Percentiles rank a stretch among this genome's conserved stretches.
Evolutionary conservation across 331 rosid species (phyloP).

Genomic region (Pyracantha coccinea): DNA sequence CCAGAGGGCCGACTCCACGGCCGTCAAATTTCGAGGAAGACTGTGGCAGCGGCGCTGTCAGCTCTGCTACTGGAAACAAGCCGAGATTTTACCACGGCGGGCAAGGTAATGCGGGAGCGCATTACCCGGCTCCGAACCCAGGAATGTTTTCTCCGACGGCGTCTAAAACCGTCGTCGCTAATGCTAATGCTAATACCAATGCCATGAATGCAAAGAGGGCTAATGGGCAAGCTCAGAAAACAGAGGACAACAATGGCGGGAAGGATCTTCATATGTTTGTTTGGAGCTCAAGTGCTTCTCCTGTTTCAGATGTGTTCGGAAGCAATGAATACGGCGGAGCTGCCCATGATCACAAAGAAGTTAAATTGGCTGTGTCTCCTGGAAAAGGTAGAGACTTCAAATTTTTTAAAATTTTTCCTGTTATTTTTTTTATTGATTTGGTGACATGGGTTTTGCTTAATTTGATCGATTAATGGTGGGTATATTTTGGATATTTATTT

Average conservation of each 20-base stretch:
- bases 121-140: conserved; percentile 74
- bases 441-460: not conserved
- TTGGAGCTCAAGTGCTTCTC: conserved; percentile 83
- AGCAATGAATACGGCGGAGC: conserved; percentile 45
- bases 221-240: conserved; percentile 34
- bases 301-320: conserved; percentile 75
- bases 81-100: conserved; percentile 37
- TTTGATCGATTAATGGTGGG: too few relatives aligned
- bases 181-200: conserved; percentile 5
- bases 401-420: fast-evolving
- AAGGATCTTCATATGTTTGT: conserved; percentile 88
- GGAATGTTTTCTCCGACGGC: conserved; percentile 69
- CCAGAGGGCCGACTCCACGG: conserved; percentile 72
- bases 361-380: conserved; percentile 53
- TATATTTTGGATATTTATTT: too few relatives aligned
- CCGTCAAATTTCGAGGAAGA: conserved; percentile 69
- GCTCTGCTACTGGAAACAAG: conserved; percentile 13
- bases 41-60: not conserved
- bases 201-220: conserved; percentile 30
- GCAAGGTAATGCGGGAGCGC: conserved; percentile 18
- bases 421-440: not conserved
- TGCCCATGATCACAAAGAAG: conserved; percentile 58
- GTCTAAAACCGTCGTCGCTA: conserved; percentile 28
- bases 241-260: conserved; percentile 27
- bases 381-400: conserved; percentile 43